A percentile compares a stretch with the other conserved stretches of the same genome.
Conservation (phyloP, 2,329 filamentous ascomycete species). For the Dothistroma septosporum region DNA sequence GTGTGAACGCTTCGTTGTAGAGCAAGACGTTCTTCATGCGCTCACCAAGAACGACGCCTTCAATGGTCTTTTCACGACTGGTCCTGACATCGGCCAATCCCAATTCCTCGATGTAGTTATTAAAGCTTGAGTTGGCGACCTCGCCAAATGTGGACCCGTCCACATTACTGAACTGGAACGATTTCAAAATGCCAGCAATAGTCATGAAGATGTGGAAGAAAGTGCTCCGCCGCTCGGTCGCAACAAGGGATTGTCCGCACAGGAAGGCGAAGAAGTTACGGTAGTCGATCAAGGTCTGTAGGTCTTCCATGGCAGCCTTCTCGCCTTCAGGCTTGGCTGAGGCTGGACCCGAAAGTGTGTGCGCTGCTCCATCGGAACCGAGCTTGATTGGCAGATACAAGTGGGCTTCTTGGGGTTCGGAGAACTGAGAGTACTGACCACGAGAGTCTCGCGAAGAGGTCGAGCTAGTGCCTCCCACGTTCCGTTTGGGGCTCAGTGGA, state of each 20-base stretch:
- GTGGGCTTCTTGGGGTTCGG: slow-evolving; percentile 51
- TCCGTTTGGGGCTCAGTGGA: slow-evolving; percentile 25
- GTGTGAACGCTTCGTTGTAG: slow-evolving; percentile 88
- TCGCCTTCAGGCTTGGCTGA: slow-evolving; percentile 17
- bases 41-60: slow-evolving; percentile 85
- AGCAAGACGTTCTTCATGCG: slow-evolving; percentile 74
- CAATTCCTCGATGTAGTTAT: slow-evolving; percentile 72
- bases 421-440: slow-evolving; percentile 46
- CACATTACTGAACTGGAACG: slow-evolving; percentile 58
- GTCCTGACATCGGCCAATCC: slow-evolving; percentile 72
- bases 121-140: slow-evolving; percentile 60
- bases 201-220: slow-evolving; percentile 60
- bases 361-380: slow-evolving; percentile 44
- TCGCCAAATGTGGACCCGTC: slow-evolving; percentile 63
- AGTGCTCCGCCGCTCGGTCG: slow-evolving; percentile 51
- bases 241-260: slow-evolving; percentile 58
- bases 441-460: slow-evolving; percentile 35
- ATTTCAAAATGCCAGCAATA: slow-evolving; percentile 54
- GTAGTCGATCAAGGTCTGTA: slow-evolving; percentile 54
- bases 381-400: slow-evolving; percentile 58
- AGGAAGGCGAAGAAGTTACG: slow-evolving; percentile 63
- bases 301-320: slow-evolving; percentile 45
- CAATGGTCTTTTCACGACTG: slow-evolving; percentile 83
- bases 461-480: slow-evolving; percentile 23
- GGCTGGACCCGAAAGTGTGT: slow-evolving; percentile 20